These are phyloP conservation scores for Backusella morwellensis DNA, from an alignment of 192 early-diverging fungal genomes.

Conservation along the genomic window DNA sequence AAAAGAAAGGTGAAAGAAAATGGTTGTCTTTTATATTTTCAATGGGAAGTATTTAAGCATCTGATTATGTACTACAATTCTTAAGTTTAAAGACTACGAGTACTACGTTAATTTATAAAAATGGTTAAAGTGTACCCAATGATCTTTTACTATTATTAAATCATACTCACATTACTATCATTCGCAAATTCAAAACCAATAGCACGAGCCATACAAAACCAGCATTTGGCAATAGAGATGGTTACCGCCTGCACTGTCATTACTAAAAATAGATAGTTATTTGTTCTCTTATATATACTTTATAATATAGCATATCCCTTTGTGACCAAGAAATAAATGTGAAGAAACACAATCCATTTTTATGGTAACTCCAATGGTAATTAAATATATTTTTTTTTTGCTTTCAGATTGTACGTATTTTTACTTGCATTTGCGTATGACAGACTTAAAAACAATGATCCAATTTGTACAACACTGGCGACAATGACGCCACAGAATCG, in stretches of 20 bases:
- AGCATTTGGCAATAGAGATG: no score
- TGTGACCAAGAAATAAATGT: background rate
- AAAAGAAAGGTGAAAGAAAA: background rate
- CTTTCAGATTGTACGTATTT: background rate
- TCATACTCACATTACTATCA: no score
- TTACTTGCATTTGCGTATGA: background rate
- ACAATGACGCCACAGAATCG: background rate
- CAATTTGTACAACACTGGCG: background rate
- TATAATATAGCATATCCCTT: background rate
- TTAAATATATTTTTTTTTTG: no score
- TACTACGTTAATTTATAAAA: background rate
- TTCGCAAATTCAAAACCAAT: no score
- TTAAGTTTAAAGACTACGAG: background rate
- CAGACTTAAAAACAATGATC: background rate
- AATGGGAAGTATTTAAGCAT: constrained; percentile 6
- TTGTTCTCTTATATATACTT: no score
- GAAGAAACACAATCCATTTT: no score
- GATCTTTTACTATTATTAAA: background rate
- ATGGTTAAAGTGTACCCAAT: background rate
- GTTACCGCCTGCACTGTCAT: no score
- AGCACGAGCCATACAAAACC: no score
- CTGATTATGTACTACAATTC: background rate
- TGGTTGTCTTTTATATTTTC: background rate
- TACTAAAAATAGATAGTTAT: background rate
- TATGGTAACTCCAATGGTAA: no score